phyloP scores from a whole-genome alignment of 176 grass and related monocot genomes.

The Bromus sterilis region DNA sequence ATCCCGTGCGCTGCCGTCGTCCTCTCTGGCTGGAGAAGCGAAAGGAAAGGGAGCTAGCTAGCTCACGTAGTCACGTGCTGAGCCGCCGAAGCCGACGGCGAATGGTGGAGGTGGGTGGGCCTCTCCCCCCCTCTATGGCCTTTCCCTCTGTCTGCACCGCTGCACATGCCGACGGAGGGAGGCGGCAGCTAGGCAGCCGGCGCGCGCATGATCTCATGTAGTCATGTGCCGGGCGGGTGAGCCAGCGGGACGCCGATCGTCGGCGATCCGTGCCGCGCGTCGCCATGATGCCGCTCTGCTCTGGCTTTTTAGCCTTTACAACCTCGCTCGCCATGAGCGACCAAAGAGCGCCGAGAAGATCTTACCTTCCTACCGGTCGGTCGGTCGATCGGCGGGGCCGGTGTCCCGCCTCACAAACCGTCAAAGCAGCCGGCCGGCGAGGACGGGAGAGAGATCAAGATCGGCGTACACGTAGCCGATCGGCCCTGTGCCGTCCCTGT shows the following conservation, averaged over 20 bases:
- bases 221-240: not conserved
- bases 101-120: conserved; percentile 8
- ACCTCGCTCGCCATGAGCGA: not conserved
- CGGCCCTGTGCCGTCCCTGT: not conserved
- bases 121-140: not conserved
- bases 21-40: not conserved
- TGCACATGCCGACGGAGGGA: not conserved
- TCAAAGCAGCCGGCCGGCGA: not conserved
- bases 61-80: conserved; percentile 28
- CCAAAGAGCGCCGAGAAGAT: not conserved
- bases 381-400: not conserved
- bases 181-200: not conserved
- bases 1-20: not conserved
- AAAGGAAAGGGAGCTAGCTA: not conserved
- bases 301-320: not conserved
- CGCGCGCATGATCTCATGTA: not conserved
- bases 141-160: not conserved
- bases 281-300: not conserved
- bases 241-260: not conserved
- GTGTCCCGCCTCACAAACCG: not conserved
- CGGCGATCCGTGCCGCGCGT: not conserved
- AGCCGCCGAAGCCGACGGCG: conserved; percentile 21
- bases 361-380: not conserved
- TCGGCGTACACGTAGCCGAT: not conserved
- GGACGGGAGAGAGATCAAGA: not conserved